A percentile compares a stretch with the other conserved stretches of the same genome.
Evolutionary conservation across 2,329 filamentous ascomycete species (phyloP).

Genomic region (Fusarium concolor): DNA sequence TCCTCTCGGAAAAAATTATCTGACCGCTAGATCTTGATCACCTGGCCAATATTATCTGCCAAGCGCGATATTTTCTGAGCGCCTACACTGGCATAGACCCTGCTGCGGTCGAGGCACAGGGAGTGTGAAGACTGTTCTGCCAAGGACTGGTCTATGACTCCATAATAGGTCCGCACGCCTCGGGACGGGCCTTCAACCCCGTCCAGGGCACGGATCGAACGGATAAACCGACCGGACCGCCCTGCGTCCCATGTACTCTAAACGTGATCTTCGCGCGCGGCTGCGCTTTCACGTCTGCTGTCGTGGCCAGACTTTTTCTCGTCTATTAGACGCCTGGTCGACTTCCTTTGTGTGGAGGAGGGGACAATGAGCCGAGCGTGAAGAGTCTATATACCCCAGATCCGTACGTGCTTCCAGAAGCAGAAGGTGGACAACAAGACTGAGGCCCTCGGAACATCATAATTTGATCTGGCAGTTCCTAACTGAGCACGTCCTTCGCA

Average conservation of each 20-base stretch:
- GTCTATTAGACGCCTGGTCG: constrained; percentile 15
- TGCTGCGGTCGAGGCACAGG: constrained; percentile 19
- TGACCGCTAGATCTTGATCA: constrained; percentile 33
- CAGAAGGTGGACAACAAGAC: constrained; percentile 34
- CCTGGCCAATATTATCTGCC: constrained; percentile 30
- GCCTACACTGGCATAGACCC: constrained; percentile 18
- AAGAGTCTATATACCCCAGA: constrained; percentile 8
- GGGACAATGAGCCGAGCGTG: constrained; percentile 1
- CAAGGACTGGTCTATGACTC: constrained; percentile 34
- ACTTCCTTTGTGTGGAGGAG: constrained; percentile 7
- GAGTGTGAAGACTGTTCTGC: constrained; percentile 10
- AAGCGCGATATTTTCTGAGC: constrained; percentile 17
- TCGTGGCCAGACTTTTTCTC: constrained; percentile 1
- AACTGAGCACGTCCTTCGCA: constrained; percentile 16
- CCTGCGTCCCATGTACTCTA: constrained; percentile 12
- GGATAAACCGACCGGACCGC: constrained; percentile 31
- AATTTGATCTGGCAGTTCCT: constrained; percentile 14
- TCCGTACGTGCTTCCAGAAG: constrained; percentile 35
- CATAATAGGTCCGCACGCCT: constrained; percentile 38
- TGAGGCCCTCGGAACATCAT: constrained; percentile 5
- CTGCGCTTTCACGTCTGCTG: constrained; percentile 6
- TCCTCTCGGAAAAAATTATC: constrained; percentile 19
- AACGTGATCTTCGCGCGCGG: constrained; percentile 33
- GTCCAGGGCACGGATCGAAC: constrained; percentile 26
- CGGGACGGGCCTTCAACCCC: constrained; percentile 36